Base-by-base conservation (phyloP, 305 asterid species). In the Fraxinus xanthoxyloides region DNA sequence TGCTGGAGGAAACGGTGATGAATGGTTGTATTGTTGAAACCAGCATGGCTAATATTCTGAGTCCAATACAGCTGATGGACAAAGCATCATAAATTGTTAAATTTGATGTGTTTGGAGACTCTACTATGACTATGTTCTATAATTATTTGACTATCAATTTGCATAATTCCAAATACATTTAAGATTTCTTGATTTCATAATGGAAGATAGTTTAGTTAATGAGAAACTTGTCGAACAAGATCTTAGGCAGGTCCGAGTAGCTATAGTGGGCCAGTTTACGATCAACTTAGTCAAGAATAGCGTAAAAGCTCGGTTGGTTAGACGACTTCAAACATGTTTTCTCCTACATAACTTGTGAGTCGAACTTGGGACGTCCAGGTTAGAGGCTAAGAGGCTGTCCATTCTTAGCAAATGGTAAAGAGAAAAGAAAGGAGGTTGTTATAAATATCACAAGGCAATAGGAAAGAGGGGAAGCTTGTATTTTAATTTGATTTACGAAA, bases 21-120 rank as follows among this genome's bases (percentile, higher is more conserved):
- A 28, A 28, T 28, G 31, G 31, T 28, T 28, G 31, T 28, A 28
- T 28, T 28, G 31, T 28, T 28, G 31, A 28, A 90, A 95, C 98
- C 5, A 95, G 99, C 93, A 94, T 94, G 89, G 65, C 97, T 80
- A 94, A 92, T 86, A 96, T 96, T 83, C 88, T 94, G 86, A 77
- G 94, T 48, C 97, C 97, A 0, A 92, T 94, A 81, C 98, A 94
- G 87, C 91, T 96, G 70, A 85, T 94, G 97, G 99, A 96, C 76
- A 96, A 94, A 87, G 93, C 98, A 82, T 88, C 93, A 63, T 96
- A 87, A 84, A 59, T 21, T 15, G 81, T 75, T n/a, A n/a, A 79
- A 74, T 43, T 35, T 31, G 21, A 26, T 63, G 15, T n/a, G 31
- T 23, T 63, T 8, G 72, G 72, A 63, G 72, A 63, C 5, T 2